These are phyloP conservation scores for Macrolepiota albuminosa DNA, from an alignment of 768 basidiomycete species.

Conservation along the genomic window DNA sequence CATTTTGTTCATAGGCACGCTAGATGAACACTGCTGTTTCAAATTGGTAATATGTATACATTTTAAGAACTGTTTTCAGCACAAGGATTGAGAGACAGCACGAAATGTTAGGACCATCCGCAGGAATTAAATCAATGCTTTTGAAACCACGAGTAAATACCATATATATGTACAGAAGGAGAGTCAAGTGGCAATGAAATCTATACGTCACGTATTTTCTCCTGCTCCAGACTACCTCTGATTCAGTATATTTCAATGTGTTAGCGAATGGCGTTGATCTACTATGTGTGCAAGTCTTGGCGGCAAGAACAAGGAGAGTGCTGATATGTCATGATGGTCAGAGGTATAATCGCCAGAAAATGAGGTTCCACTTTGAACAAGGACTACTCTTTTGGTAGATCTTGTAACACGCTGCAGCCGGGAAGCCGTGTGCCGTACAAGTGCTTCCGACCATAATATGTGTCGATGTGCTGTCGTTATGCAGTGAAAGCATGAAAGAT, in stretches of 20 bases:
- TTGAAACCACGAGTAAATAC: neutral
- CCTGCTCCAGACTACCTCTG: neutral
- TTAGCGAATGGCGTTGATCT: neutral
- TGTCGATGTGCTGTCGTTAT: neutral
- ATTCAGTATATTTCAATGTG: neutral
- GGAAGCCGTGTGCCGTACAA: neutral
- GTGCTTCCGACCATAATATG: neutral
- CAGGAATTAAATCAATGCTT: neutral
- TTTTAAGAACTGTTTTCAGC: neutral
- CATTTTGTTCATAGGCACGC: neutral
- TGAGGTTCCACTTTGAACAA: neutral
- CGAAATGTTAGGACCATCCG: neutral
- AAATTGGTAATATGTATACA: neutral
- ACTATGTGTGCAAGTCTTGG: neutral
- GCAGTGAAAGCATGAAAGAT: neutral
- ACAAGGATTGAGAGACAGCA: neutral
- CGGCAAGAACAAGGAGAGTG: neutral
- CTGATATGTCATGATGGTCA: too few species aligned
- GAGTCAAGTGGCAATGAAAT: too few species aligned
- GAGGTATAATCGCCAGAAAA: neutral
- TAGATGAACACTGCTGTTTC: neutral
- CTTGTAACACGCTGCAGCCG: neutral
- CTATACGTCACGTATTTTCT: neutral
- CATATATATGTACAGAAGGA: too few species aligned
- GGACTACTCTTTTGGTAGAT: neutral